Base-by-base conservation (phyloP, 306 rosid species). In the Citrullus amarus region DNA sequence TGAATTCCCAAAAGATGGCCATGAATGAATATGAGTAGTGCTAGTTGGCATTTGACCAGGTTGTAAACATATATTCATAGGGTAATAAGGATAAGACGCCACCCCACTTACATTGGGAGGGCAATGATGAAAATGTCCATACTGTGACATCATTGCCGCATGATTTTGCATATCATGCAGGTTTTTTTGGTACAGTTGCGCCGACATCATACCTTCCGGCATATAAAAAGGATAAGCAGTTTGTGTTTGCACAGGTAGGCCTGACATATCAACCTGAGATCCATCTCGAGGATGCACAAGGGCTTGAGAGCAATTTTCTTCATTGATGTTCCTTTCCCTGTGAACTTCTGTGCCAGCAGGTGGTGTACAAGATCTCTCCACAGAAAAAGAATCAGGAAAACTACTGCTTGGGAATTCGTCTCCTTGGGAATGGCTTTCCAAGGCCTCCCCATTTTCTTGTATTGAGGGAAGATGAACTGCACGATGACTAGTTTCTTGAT, bases 341-440 rank as follows among this genome's bases (percentile, higher is more conserved):
- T 83, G 85, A 83, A 79, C 84, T 76, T 90, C 95, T 83, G 75
- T 70, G 28, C 89, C 88, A 76, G 88, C 34, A 53, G 78, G 88
- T 50, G 96, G 96, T 74, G 99, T 92, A 72, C 86, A 89, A 75
- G 97, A 93, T 75, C 94, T 91, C 81, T 96, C 98, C 69, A 96
- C 13, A 69, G 99, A 92, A 70, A 86, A 73, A 79, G 99, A 96
- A 88, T 91, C 93, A 0, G 88, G 96, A 34, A 90, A 32, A 61
- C 94, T 83, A 82, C 94, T 80, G 80, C 93, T 89, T 11, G 97
- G 99, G 28, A 92, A 75, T 75, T 89, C 92, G 61, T 90, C 91
- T 76, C 83, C 91, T 51, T 81, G 97, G 8, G 92, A 90, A 79
- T 79, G 84, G 79, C 86, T 88, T 86, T 89, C 93, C 81, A 81